Evolutionary conservation across 129 eudicot species (phyloP), one percentile per base, ranked within the genome.

Genomic region (Tagetes erecta): DNA sequence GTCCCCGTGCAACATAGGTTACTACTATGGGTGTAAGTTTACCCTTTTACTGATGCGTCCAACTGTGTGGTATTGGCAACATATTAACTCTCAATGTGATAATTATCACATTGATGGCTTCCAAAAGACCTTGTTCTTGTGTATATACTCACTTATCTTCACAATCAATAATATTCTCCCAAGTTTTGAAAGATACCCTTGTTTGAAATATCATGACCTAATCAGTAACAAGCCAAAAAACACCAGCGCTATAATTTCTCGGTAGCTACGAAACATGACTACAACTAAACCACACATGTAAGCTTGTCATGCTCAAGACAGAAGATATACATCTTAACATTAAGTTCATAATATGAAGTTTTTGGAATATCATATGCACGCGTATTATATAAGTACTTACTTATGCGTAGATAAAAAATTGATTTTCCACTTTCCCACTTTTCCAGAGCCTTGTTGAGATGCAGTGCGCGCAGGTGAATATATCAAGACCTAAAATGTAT

Each of bases 381-480:
- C n/a, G 36, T 64, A 56, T 44, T 37, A 3, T 64, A 58, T 65
- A 5, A 58, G 52, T 42, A 73, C 94, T 30, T 89, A 92, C 96
- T 89, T 92, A 38, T 92, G 98, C 3, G 95, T 89, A 13, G 98
- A 92, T 73, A 92, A 1, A 77, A 92, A 92, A 62, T 92, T 86
- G 67, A 89, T 89, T 70, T 87, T 89, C 95, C 98, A 92, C 77
- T 56, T 85, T 52, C 95, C 96, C 14, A 92, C 92, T 85, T 92
- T 92, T 62, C 98, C 92, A 4, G 96, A 78, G 64, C 98, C 98
- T 89, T 92, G 98, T 68, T 92, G 98, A 14, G 92, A 20, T 73
- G 96, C 96, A 70, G 95, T 87, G 53, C 96, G 86, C 56, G 98
- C 96, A 64, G 98, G 98, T 14, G 98, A 89, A 71, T 65, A 92